Conservation (phyloP, 1,284 basidiomycete species). For the Fomitopsis palustris region DNA sequence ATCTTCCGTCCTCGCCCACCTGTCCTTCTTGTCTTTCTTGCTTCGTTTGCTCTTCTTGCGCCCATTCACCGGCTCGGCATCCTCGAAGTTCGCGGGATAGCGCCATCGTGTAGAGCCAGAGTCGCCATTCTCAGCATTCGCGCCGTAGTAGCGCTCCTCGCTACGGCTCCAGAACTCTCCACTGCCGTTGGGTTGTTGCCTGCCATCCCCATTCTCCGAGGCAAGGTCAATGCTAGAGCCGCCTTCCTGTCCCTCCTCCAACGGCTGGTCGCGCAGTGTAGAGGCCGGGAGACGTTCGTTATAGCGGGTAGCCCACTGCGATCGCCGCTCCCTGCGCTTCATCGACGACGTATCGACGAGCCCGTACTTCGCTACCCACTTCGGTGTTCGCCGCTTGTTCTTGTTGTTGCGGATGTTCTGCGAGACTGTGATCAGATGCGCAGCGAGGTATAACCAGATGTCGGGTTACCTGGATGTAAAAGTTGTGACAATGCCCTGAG, state of each 20-base stretch:
- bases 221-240: constrained; percentile 46
- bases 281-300: constrained; percentile 79
- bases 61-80: constrained; percentile 41
- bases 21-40: constrained; percentile 76
- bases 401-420: constrained; percentile 97
- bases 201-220: constrained; percentile 31
- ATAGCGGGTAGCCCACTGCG: constrained; percentile 85
- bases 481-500: constrained; percentile 82
- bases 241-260: constrained; percentile 74
- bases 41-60: constrained; percentile 50
- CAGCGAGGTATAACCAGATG: neutral
- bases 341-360: constrained; percentile 79
- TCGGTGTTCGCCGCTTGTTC: constrained; percentile 85
- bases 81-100: constrained; percentile 79
- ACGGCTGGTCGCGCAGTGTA: constrained; percentile 65
- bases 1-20: constrained; percentile 81
- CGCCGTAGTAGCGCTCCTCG: constrained; percentile 71
- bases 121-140: constrained; percentile 32
- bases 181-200: constrained; percentile 34
- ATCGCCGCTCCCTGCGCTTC: constrained; percentile 73
- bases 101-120: constrained; percentile 60
- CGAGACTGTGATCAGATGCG: neutral
- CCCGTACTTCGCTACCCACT: constrained; percentile 90
- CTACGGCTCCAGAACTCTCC: constrained; percentile 59
- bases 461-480: constrained; percentile 76